phyloP scores from a whole-genome alignment of 306 rosid species.

The Neltuma alba region DNA sequence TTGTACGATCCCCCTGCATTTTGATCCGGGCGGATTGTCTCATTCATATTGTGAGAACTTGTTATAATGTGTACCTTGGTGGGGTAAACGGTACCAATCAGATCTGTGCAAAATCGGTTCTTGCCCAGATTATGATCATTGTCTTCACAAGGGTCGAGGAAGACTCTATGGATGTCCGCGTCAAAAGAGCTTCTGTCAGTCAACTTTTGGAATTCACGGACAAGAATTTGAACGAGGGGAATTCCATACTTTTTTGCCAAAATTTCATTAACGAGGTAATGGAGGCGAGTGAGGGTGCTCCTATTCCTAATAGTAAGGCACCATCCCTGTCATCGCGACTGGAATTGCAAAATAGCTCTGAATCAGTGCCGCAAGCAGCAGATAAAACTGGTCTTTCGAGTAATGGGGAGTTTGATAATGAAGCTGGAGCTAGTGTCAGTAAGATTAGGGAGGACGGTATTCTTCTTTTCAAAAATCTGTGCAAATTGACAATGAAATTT shows the following conservation, averaged over 20 bases:
- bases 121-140: constrained; percentile 88
- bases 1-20: constrained; percentile 76
- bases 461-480: constrained; percentile 86
- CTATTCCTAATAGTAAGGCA: constrained; percentile 33
- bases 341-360: constrained; percentile 49
- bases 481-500: constrained; percentile 96
- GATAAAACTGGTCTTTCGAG: constrained; percentile 29
- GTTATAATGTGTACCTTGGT: constrained; percentile 95
- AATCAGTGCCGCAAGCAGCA: constrained; percentile 36
- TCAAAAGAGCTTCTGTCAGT: constrained; percentile 62
- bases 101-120: constrained; percentile 99
- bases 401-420: constrained; percentile 45
- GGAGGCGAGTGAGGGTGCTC: constrained; percentile 70
- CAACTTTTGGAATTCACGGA: constrained; percentile 92
- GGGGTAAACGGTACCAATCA: constrained; percentile 94
- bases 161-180: constrained; percentile 61
- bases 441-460: constrained; percentile 94
- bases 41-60: constrained; percentile 82
- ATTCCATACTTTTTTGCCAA: constrained; percentile 78
- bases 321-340: constrained; percentile 8
- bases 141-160: constrained; percentile 82
- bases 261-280: constrained; percentile 83
- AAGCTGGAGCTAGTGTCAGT: constrained; percentile 58
- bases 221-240: constrained; percentile 95
- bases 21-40: constrained; percentile 84